phyloP scores from a whole-genome alignment of 495 filamentous ascomycete genomes.

The Penicillium cinerascens region DNA sequence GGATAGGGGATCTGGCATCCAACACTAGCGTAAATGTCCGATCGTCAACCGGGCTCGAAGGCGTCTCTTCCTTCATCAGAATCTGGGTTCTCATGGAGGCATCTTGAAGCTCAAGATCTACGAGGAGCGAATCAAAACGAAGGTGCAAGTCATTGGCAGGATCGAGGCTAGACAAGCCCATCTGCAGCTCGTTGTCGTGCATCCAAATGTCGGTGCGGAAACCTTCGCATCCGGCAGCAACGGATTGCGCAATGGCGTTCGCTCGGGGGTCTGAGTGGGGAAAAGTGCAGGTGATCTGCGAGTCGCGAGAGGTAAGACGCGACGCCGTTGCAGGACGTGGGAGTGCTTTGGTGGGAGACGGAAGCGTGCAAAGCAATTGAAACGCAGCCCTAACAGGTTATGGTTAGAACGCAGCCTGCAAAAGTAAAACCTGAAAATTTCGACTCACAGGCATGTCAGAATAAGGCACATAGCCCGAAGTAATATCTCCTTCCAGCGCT shows the following conservation, averaged over 20 bases:
- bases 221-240: slow-evolving; percentile 18
- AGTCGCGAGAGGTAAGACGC: slow-evolving; percentile 5
- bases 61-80: not conserved
- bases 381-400: slow-evolving; percentile 13
- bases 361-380: slow-evolving; percentile 13
- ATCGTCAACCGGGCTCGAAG: not conserved
- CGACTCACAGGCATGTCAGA: slow-evolving; percentile 33
- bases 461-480: slow-evolving; percentile 26
- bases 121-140: slow-evolving; percentile 13
- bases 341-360: not conserved
- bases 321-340: not conserved
- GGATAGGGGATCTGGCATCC: slow-evolving; percentile 12
- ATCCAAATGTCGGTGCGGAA: slow-evolving; percentile 63
- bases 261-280: slow-evolving; percentile 16
- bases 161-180: slow-evolving; percentile 35
- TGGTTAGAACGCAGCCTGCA: not conserved
- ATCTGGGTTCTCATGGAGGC: not conserved
- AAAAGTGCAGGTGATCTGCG: slow-evolving; percentile 17
- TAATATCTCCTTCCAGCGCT: slow-evolving; percentile 23
- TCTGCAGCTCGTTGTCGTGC: slow-evolving; percentile 44
- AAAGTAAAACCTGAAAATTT: not conserved
- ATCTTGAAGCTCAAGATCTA: not conserved
- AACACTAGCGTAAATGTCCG: slow-evolving; percentile 15
- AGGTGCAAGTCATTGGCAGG: slow-evolving; percentile 13
- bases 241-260: slow-evolving; percentile 16